A percentile compares a stretch with the other conserved stretches of the same genome.
Conservation (phyloP, 2,329 filamentous ascomycete species). For the Alternaria conjuncta region DNA sequence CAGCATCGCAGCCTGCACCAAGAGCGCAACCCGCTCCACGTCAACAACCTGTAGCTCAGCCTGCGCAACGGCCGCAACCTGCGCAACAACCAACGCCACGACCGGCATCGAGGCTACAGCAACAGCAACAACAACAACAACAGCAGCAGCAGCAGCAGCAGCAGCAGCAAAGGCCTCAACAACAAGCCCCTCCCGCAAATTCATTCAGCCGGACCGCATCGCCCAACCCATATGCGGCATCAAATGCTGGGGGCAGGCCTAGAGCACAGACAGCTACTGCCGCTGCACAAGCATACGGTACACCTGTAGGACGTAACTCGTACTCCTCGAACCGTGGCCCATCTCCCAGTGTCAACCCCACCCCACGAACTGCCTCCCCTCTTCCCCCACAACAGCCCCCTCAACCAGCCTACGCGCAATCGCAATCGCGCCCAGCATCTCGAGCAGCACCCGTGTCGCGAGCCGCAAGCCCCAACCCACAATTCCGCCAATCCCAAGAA, state of each 20-base stretch:
- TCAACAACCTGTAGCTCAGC: constrained; percentile 6
- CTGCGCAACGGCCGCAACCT: background rate
- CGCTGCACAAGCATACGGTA: constrained; percentile 41
- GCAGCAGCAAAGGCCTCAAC: constrained; percentile 1
- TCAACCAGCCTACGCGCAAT: constrained; percentile 41
- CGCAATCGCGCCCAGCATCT: constrained; percentile 37
- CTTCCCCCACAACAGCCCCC: constrained; percentile 47
- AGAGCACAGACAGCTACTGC: constrained; percentile 50
- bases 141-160: constrained; percentile 4
- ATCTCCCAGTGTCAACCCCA: constrained; percentile 47
- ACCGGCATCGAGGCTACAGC: constrained; percentile 5
- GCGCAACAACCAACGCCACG: constrained; percentile 5
- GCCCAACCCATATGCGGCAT: constrained; percentile 67
- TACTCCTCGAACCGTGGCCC: constrained; percentile 48
- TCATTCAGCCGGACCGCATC: constrained; percentile 49
- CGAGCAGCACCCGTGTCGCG: constrained; percentile 47
- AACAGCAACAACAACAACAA: constrained; percentile 4
- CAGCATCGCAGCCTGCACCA: constrained; percentile 3
- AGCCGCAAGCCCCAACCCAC: constrained; percentile 60
- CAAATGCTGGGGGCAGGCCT: constrained; percentile 38
- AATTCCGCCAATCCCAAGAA: constrained; percentile 56
- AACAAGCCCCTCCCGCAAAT: constrained; percentile 14
- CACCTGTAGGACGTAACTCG: constrained; percentile 39
- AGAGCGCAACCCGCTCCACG: constrained; percentile 7
- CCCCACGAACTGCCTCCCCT: constrained; percentile 52